These are phyloP conservation scores for Globisporangium polare DNA, from an alignment of 352 stramenopile genomes.

Conservation along the genomic window DNA sequence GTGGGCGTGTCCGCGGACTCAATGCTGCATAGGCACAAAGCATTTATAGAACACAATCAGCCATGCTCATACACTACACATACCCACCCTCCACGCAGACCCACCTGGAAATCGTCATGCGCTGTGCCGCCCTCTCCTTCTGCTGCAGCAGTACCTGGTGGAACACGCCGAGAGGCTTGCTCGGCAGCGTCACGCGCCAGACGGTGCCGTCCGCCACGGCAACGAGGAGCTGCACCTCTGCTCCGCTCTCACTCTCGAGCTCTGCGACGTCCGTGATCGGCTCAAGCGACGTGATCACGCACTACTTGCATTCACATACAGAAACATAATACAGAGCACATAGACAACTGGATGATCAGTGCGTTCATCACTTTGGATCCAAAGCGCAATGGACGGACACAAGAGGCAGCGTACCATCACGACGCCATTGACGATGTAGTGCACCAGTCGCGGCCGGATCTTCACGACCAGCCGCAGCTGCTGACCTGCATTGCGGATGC, in stretches of 20 bases:
- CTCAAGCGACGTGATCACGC: slow-evolving; percentile 33
- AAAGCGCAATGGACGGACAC: background rate
- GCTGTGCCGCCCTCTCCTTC: background rate
- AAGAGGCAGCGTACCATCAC: slow-evolving; percentile 28
- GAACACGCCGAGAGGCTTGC: background rate
- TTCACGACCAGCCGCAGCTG: slow-evolving; percentile 25
- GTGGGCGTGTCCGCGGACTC: slow-evolving; percentile 6
- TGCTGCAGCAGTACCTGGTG: slow-evolving; percentile 14
- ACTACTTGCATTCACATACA: slow-evolving; percentile 19
- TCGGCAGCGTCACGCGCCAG: slow-evolving; percentile 44
- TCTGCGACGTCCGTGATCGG: slow-evolving; percentile 33
- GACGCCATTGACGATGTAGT: slow-evolving; percentile 39
- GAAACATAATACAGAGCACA: background rate
- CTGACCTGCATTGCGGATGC: slow-evolving; percentile 1
- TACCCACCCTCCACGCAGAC: too few relatives aligned
- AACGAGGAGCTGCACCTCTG: slow-evolving; percentile 25
- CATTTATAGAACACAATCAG: background rate
- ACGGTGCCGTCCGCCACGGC: slow-evolving; percentile 34
- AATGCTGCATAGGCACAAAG: background rate
- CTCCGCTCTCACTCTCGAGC: slow-evolving; percentile 4
- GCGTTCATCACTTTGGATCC: background rate
- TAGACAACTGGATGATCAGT: too few relatives aligned
- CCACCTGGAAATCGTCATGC: slow-evolving; percentile 1
- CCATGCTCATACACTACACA: background rate
- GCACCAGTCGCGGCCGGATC: slow-evolving; percentile 37